Evolutionary conservation across 768 basidiomycete genomes (phyloP), one percentile per base, ranked within the genome.

Genomic region (Leccinum barrowsii): DNA sequence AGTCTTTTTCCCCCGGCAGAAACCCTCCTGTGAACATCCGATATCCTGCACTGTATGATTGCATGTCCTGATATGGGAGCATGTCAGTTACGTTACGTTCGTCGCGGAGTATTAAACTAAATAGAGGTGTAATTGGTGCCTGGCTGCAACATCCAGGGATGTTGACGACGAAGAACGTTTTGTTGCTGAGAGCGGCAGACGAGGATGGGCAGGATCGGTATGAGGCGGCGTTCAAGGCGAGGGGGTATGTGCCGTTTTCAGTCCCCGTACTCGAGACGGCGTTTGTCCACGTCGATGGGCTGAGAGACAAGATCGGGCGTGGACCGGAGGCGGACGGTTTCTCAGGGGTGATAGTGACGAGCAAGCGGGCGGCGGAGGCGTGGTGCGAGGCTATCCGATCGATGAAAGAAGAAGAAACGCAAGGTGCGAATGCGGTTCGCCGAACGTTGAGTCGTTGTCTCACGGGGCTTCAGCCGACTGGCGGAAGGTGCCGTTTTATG

Each of bases 331-430:
- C 22, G 2, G 59, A 68, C 19, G 63, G 59, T 19, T 74, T 81
- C 57, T 71, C 70, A 7, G 92, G 87, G 5, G 86, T 92, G 6
- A 80, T 94, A 50, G 66, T 94, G 21, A 96, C 93, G 3, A 93
- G 91, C 65, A 85, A 82, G 30, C 77, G 94, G 26, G 84, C 87
- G 0, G 85, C 85, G 60, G 88, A 92, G 50, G 89, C 88, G 0
- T 91, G 89, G 84, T 75, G 70, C 40, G 67, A 66, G 5, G 85
- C 79, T 30, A 71, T 54, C 58, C 70, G 35, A 50, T 56, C 57
- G 44, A 57, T 67, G 11, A n/a, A 46, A 4, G 26, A 46, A 5
- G 42, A 50, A 28, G 47, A 35, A 32, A 42, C 54, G 3, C 52
- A 54, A 61, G 65, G 70, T 72, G 28, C 28, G 28, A n/a, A 17